Conservation (phyloP, 1,284 basidiomycete species). For the Volvariella volvacea region DNA sequence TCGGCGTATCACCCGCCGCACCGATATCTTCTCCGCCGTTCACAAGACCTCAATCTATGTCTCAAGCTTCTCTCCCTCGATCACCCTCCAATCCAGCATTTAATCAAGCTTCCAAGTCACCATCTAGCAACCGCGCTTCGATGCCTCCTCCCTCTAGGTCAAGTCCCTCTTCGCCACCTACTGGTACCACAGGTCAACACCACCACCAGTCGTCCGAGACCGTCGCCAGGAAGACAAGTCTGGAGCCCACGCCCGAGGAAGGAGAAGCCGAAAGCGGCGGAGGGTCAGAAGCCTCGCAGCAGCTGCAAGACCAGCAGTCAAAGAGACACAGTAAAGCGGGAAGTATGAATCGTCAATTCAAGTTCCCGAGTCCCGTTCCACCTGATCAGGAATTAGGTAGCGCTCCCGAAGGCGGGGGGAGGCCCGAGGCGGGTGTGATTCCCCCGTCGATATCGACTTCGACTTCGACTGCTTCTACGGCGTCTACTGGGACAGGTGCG, state of each 20-base stretch:
- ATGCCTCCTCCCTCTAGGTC: constrained; percentile 48
- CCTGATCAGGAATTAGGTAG: constrained; percentile 1
- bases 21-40: constrained; percentile 37
- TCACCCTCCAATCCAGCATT: constrained; percentile 30
- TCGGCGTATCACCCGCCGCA: constrained; percentile 56
- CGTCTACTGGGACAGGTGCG: background rate
- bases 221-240: constrained; percentile 5
- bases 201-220: too few species aligned
- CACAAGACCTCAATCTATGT: constrained; percentile 69
- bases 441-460: constrained; percentile 11
- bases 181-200: constrained; percentile 17
- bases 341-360: constrained; percentile 74
- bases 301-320: constrained; percentile 17
- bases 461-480: background rate
- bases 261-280: constrained; percentile 25
- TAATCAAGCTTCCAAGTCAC: constrained; percentile 16
- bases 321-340: constrained; percentile 43
- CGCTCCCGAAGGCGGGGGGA: too few species aligned
- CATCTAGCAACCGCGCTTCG: constrained; percentile 44
- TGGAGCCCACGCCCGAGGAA: constrained; percentile 46
- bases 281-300: constrained; percentile 13
- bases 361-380: constrained; percentile 45
- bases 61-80: constrained; percentile 48
- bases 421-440: too few species aligned
- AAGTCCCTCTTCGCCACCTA: constrained; percentile 26